Percentiles rank a stretch among this genome's conserved stretches.
phyloP scores from a whole-genome alignment of 169 alveolate genomes.

The Condylostoma magnum region DNA sequence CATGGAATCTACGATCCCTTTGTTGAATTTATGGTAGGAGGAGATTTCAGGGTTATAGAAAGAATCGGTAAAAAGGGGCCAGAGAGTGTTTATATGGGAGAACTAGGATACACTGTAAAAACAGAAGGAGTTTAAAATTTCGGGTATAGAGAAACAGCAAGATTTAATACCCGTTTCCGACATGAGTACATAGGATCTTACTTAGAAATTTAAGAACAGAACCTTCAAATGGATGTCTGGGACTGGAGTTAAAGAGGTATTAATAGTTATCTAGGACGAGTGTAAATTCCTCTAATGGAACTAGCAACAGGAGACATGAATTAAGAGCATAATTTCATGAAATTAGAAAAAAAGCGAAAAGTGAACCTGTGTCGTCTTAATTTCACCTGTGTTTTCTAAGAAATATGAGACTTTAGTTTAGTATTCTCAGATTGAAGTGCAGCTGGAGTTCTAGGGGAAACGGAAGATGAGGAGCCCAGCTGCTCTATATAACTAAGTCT shows the following conservation, averaged over 20 bases:
- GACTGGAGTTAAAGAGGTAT: slow-evolving; percentile 7
- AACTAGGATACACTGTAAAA: slow-evolving; percentile 9
- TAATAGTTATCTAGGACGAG: slow-evolving; percentile 22
- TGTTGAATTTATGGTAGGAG: slow-evolving; percentile 27
- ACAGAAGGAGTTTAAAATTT: slow-evolving; percentile 24
- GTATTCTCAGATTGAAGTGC: slow-evolving; percentile 23
- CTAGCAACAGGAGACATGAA: slow-evolving; percentile 18
- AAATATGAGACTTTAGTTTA: slow-evolving; percentile 24
- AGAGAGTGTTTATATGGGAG: slow-evolving; percentile 6
- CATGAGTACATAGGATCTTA: slow-evolving; percentile 27
- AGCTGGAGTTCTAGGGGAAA: background rate
- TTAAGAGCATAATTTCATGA: background rate
- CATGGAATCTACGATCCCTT: slow-evolving; percentile 25
- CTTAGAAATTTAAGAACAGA: slow-evolving; percentile 26
- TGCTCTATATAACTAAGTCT: slow-evolving; percentile 8
- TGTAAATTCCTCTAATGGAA: slow-evolving; percentile 20
- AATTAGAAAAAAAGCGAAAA: slow-evolving; percentile 20
- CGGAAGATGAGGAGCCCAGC: background rate
- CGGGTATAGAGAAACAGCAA: background rate
- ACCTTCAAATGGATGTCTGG: slow-evolving; percentile 29
- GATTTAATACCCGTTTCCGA: background rate
- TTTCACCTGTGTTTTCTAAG: slow-evolving; percentile 19
- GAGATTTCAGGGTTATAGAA: slow-evolving; percentile 7
- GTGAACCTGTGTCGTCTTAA: background rate
- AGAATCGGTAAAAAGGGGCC: slow-evolving; percentile 10